Evolutionary conservation across 139 green algal species (phyloP).

Genomic region (Auxenochlorella pyrenoidosa): DNA sequence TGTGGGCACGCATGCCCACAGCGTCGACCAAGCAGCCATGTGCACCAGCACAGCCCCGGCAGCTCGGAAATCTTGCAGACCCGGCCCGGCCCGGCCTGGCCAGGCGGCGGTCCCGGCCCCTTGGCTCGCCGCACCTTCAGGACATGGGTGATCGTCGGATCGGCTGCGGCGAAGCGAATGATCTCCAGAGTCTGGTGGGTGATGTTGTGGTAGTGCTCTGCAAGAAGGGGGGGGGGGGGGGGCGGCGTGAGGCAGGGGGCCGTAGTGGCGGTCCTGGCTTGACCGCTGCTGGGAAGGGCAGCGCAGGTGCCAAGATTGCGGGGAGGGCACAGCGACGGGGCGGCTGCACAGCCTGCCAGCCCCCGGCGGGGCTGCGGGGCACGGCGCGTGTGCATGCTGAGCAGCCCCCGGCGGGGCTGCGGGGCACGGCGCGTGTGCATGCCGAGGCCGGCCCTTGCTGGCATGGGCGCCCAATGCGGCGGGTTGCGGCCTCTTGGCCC

Average conservation of each 20-base stretch:
- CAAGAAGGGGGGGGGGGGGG: neutral
- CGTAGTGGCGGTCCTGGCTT: neutral
- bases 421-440: too few species aligned
- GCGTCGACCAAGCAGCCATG: neutral
- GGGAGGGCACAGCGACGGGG: too few species aligned
- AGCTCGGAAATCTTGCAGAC: neutral
- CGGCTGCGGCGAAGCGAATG: slow-evolving; percentile 34
- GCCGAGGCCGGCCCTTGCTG: too few species aligned
- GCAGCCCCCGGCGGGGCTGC: neutral
- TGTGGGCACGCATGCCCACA: too few species aligned
- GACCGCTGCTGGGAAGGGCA: too few species aligned
- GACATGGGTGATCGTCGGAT: slow-evolving; percentile 41
- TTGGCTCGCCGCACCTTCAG: slow-evolving; percentile 42
- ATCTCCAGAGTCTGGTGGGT: slow-evolving; percentile 60
- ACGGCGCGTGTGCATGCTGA: neutral
- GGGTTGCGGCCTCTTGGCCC: too few species aligned
- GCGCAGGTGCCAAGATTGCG: too few species aligned
- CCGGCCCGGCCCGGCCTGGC: too few species aligned
- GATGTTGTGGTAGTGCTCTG: slow-evolving; percentile 62
- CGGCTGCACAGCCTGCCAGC: too few species aligned
- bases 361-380: too few species aligned
- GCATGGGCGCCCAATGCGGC: too few species aligned
- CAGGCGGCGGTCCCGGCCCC: too few species aligned
- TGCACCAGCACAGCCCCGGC: neutral
- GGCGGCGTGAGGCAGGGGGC: neutral